Conservation (phyloP, 768 basidiomycete genomes). For the Rhizopogon roseolus region DNA sequence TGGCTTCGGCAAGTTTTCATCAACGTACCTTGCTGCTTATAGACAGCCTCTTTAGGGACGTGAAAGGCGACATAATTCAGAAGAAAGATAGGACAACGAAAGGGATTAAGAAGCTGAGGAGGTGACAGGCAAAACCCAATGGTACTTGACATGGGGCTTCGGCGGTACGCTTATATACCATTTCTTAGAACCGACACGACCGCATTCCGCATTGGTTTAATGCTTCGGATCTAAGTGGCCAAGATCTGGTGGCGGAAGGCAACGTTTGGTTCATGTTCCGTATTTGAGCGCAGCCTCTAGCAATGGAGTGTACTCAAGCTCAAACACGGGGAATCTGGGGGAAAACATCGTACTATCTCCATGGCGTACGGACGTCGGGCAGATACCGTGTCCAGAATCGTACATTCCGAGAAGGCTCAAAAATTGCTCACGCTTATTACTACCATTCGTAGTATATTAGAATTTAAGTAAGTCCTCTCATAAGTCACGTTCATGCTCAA, state of each 20-base stretch:
- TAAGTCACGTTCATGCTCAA: neutral
- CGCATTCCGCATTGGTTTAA: neutral
- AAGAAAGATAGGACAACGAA: neutral
- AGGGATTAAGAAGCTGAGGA: neutral
- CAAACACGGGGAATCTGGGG: neutral
- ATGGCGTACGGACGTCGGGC: conserved; percentile 1
- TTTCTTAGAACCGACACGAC: neutral
- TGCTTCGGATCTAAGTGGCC: conserved; percentile 11
- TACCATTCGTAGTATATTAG: conserved; percentile 1
- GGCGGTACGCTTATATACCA: conserved; percentile 15
- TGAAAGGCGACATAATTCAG: conserved; percentile 13
- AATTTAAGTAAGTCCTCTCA: too few species aligned
- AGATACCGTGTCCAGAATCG: conserved; percentile 4
- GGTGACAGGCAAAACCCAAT: neutral
- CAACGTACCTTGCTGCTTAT: conserved; percentile 15
- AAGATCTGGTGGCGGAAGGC: conserved; percentile 6
- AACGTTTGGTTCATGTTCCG: conserved; percentile 1
- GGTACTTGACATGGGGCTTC: neutral
- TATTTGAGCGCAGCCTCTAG: neutral
- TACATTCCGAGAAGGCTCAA: conserved; percentile 4
- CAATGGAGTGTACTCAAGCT: neutral
- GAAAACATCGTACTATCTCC: conserved; percentile 3
- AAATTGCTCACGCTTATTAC: neutral
- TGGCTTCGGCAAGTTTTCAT: neutral
- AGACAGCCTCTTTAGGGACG: conserved; percentile 19